phyloP scores from a whole-genome alignment of 331 rosid genomes.

The Rosa hybrid region DNA sequence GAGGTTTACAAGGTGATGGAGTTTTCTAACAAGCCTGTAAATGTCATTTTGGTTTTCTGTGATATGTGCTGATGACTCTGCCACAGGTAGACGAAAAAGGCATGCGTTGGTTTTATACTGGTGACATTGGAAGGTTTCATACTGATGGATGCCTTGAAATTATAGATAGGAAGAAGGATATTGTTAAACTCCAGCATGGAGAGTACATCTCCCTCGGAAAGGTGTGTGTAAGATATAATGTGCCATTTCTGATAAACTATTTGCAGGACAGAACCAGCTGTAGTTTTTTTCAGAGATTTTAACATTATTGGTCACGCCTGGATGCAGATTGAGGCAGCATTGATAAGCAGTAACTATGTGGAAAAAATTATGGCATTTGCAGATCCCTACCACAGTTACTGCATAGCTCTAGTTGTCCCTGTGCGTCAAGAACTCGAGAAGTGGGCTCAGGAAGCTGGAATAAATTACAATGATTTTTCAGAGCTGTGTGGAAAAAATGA shows the following conservation, averaged over 20 bases:
- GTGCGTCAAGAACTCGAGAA: conserved; percentile 53
- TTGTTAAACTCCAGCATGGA: conserved; percentile 96
- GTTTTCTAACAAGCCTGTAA: conserved; percentile 7
- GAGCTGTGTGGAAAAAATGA: conserved; percentile 76
- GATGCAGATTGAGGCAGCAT: conserved; percentile 80
- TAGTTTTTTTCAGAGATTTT: conserved; percentile 25
- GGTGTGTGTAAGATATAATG: conserved; percentile 54
- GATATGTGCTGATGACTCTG: neutral
- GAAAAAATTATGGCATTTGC: conserved; percentile 73
- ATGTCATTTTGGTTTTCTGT: neutral
- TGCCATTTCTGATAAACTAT: neutral
- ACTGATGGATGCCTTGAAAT: conserved; percentile 93
- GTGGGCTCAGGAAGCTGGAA: conserved; percentile 77
- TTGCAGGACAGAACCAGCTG: neutral
- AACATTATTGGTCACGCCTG: neutral
- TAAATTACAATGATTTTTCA: conserved; percentile 46
- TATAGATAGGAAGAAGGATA: conserved; percentile 90
- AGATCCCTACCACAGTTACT: conserved; percentile 70
- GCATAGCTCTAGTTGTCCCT: conserved; percentile 76
- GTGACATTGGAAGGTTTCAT: conserved; percentile 84
- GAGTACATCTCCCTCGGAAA: conserved; percentile 89
- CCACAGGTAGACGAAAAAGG: conserved; percentile 80
- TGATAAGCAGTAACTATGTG: conserved; percentile 55
- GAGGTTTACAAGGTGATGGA: conserved; percentile 76
- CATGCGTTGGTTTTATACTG: conserved; percentile 82